Conservation (phyloP, 257 asterid genomes). For the Eustoma russellianum region DNA sequence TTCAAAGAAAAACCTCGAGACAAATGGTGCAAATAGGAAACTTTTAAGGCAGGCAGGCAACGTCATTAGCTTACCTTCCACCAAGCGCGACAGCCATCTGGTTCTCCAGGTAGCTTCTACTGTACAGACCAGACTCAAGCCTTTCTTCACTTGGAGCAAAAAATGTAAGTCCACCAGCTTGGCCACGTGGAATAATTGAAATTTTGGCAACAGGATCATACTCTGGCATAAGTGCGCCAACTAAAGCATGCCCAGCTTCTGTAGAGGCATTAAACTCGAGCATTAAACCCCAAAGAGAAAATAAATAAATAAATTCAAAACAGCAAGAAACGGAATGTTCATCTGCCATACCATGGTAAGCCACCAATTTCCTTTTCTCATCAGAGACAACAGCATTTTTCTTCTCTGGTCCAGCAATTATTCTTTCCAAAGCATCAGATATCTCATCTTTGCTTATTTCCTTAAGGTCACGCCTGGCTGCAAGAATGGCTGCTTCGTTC, state of each 20-base stretch:
- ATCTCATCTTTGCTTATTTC: slow-evolving; percentile 99
- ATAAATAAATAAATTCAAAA: background rate
- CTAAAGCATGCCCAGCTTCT: slow-evolving; percentile 99
- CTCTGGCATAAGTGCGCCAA: slow-evolving; percentile 98
- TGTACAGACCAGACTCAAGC: slow-evolving; percentile 91
- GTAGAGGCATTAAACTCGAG: background rate
- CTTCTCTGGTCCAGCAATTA: slow-evolving; percentile 99
- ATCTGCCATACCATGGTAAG: slow-evolving; percentile 60
- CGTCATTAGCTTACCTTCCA: slow-evolving; percentile 53
- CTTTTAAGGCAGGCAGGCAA: background rate
- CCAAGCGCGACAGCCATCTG: slow-evolving; percentile 99
- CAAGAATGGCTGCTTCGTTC: slow-evolving; percentile 99
- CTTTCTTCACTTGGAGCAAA: slow-evolving; percentile 99
- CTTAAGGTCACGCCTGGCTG: slow-evolving; percentile 92
- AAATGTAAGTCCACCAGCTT: slow-evolving; percentile 98
- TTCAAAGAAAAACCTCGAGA: too few species aligned
- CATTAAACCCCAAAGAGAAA: background rate
- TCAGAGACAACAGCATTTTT: slow-evolving; percentile 97
- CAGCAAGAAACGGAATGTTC: background rate
- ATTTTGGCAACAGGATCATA: slow-evolving; percentile 99
- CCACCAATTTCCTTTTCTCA: slow-evolving; percentile 88
- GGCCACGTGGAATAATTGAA: slow-evolving; percentile 99
- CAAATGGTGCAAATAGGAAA: too few species aligned
- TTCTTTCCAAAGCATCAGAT: slow-evolving; percentile 93
- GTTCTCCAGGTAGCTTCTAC: slow-evolving; percentile 94